Percentiles rank a stretch among this genome's conserved stretches.
phyloP scores from a whole-genome alignment of 176 grass and related monocot genomes.

The Raddia guianensis region DNA sequence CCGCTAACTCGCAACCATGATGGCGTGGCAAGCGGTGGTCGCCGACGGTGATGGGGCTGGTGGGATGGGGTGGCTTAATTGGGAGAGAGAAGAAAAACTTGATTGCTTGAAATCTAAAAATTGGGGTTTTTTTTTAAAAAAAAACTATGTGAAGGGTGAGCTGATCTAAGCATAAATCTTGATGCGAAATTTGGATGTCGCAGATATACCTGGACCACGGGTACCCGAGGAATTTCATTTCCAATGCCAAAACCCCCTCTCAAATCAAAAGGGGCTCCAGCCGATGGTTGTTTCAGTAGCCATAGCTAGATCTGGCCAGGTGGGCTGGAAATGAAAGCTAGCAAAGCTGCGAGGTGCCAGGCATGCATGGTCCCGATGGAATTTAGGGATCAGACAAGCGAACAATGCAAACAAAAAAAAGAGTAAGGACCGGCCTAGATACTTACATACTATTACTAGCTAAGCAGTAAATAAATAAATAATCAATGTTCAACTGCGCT shows the following conservation, averaged over 20 bases:
- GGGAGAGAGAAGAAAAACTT: no score
- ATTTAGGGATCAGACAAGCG: neutral
- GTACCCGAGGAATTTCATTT: no score
- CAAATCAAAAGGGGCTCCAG: neutral
- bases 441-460: neutral
- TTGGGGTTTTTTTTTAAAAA: no score
- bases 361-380: neutral
- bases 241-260: neutral
- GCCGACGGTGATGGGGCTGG: no score
- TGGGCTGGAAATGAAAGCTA: neutral
- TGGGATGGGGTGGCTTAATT: no score
- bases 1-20: no score
- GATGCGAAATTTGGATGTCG: no score
- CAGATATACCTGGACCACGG: no score
- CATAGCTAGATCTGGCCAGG: neutral
- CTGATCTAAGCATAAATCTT: no score
- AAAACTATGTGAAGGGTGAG: no score
- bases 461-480: neutral
- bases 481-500: neutral
- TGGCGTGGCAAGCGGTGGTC: no score
- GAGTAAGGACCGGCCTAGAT: slow-evolving; percentile 17
- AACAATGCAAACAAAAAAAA: slow-evolving; percentile 35
- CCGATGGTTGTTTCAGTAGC: neutral
- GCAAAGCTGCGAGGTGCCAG: neutral
- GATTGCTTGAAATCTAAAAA: no score